These are phyloP conservation scores for Colletotrichum sp. DNA, from an alignment of 2,329 filamentous ascomycete species.

Conservation along the genomic window DNA sequence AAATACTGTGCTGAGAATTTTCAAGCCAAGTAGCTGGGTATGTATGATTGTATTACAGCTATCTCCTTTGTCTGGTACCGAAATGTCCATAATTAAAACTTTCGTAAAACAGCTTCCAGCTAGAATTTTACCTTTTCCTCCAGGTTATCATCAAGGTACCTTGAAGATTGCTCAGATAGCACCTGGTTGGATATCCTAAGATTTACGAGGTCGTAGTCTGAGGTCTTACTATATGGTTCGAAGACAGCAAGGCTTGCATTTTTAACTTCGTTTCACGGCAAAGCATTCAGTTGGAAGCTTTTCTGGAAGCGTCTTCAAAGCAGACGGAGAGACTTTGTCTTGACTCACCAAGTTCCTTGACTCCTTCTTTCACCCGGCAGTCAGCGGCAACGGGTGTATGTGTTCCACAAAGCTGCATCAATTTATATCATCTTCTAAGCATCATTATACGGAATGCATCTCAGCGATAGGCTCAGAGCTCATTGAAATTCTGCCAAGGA, in stretches of 20 bases:
- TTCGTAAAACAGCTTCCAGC: background rate
- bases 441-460: background rate
- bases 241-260: background rate
- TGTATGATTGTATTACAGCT: rapidly evolving
- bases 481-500: background rate
- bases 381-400: background rate
- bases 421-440: rapidly evolving
- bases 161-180: background rate
- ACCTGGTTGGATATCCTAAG: background rate
- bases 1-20: background rate
- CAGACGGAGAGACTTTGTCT: background rate
- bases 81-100: background rate
- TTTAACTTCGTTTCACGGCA: rapidly evolving
- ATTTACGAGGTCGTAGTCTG: too few species aligned
- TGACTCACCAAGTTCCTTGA: background rate
- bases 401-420: background rate
- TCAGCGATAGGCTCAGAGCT: rapidly evolving
- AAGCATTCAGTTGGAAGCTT: background rate
- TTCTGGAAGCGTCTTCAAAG: background rate
- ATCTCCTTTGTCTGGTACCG: background rate
- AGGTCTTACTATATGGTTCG: background rate
- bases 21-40: background rate
- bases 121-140: background rate
- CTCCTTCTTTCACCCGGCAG: background rate
- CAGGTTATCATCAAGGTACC: background rate